Conservation (phyloP, 1,284 basidiomycete species). For the Stygiomarasmius scandens region DNA sequence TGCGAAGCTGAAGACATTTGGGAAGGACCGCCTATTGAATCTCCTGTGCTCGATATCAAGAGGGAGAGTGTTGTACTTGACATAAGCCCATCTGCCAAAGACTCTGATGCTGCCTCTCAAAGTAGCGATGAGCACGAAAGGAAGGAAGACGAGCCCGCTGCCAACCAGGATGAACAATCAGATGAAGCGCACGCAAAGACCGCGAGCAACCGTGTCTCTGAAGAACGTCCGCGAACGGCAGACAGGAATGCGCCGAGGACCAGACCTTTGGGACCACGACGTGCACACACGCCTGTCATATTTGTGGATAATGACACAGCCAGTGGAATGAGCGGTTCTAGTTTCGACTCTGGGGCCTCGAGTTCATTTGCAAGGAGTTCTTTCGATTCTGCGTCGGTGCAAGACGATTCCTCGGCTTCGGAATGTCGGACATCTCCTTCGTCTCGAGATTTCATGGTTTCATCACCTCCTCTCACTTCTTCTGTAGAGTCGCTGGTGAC, state of each 20-base stretch:
- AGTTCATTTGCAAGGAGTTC: conserved; percentile 16
- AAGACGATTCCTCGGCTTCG: conserved; percentile 37
- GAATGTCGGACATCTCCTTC: conserved; percentile 29
- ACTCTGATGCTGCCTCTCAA: background rate
- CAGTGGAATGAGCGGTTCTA: background rate
- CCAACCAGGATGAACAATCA: background rate
- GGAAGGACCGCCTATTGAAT: conserved; percentile 37
- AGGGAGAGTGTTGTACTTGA: conserved; percentile 37
- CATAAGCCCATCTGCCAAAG: conserved; percentile 16
- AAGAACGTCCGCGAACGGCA: conserved; percentile 3
- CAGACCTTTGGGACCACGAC: conserved; percentile 17
- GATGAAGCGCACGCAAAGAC: background rate
- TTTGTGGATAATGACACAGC: conserved; percentile 1
- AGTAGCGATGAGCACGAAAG: conserved; percentile 3
- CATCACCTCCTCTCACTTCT: conserved; percentile 42
- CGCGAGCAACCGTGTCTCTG: background rate
- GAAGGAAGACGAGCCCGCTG: background rate
- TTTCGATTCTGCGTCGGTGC: conserved; percentile 32
- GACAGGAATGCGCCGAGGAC: conserved; percentile 5
- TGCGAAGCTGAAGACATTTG: conserved; percentile 74
- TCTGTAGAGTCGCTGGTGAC: conserved; percentile 49
- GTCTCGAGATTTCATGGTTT: conserved; percentile 10
- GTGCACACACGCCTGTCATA: conserved; percentile 9
- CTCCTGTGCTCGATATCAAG: conserved; percentile 46
- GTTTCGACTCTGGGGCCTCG: background rate